Base-by-base conservation (phyloP, 352 stramenopile species). In the Phytophthora citricola region DNA sequence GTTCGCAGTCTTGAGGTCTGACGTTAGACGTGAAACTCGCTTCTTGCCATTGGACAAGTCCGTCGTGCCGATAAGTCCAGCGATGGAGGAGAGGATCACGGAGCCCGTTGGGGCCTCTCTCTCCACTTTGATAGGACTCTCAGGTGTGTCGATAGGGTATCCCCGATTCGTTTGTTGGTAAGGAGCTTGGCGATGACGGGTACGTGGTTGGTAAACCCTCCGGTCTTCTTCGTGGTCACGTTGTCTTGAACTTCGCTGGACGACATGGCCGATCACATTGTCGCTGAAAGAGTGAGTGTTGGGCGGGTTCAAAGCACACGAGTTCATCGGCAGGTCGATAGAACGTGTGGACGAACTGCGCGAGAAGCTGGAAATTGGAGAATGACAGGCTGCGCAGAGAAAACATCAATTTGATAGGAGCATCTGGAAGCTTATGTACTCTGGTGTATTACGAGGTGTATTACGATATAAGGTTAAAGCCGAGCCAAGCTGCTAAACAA, bases 211-310 rank as follows among this genome's bases (percentile, higher is more conserved):
- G 15, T 52, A 52, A 2, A n/a, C 11, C 26, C 14, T 52, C 15
- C 36, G 4, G 12, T 43, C 12, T 38, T 52, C 26, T 31, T 29
- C 14, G 12, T 40, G 8, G 29, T 2, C 27, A 34, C 27, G 39
- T 20, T 22, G 3, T 14, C 53, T 63, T 32, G 43, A 48, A 3
- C 12, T 40, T 15, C 55, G 54, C 40, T 52, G 43, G 32, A 63
- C 27, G 55, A 63, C 55, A 22, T 6, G 12, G 2, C 56, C 56
- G 32, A 63, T 56, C 1, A 63, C 44, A n/a, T 22, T 32, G 32
- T 63, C 56, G 20, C 44, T 63, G 1, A 63, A 14, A 3, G 36
- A 17, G 3, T 36, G 48, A 34, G 7, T 32, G 56, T 63, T 50
- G 2, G 56, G 56, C 9, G 56, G 44, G 17, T 3, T 43, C 6